Evolutionary conservation across 1,284 basidiomycete genomes (phyloP), one percentile per base, ranked within the genome.

Genomic region (Trametes polyzona): DNA sequence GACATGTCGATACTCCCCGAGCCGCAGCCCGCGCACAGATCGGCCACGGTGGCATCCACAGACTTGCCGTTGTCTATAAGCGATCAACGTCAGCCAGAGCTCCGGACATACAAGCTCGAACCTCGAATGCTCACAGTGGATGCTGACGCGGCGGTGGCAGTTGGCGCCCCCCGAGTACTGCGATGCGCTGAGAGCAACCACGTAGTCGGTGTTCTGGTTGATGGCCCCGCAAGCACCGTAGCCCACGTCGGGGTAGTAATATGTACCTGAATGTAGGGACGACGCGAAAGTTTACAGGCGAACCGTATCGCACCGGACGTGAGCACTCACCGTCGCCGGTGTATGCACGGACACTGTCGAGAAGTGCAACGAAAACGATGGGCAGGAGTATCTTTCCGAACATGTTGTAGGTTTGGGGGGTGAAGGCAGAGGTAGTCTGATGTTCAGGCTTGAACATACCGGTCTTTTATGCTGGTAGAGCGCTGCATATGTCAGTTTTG

Each of bases 1-100:
- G 52, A 46, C 11, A 54, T 36, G 39, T 54, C 68, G 39, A 70
- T 60, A 47, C 59, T 60, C 44, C 56, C 59, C 5, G 48, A 48
- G 32, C 36, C 52, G 47, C 69, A 70, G 42, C 63, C 54, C 14
- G 61, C 60, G 58, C 69, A 70, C 33, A 53, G 32, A 47, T 70
- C 69, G 26, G 47, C 55, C 47, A 67, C 65, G 17, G 50, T 40
- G 10, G 59, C 69, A 24, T 47, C 52, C 17, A 55, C 62, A 19
- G 51, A 58, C 27, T 62, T 63, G 41, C 67, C 69, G n/a, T 65
- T 63, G 27, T 65, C 64, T 26, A 46, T 53, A 40, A 64, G 64
- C 12, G 30, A 33, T 32, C 42, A n/a, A 29, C 21, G 1, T 37
- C 8, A 9, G 21, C 26, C 21, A 5, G 9, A 17, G n/a, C 24